Base-by-base conservation (phyloP, 1,284 basidiomycete species). In the Pyrrhoderma lamaoense region DNA sequence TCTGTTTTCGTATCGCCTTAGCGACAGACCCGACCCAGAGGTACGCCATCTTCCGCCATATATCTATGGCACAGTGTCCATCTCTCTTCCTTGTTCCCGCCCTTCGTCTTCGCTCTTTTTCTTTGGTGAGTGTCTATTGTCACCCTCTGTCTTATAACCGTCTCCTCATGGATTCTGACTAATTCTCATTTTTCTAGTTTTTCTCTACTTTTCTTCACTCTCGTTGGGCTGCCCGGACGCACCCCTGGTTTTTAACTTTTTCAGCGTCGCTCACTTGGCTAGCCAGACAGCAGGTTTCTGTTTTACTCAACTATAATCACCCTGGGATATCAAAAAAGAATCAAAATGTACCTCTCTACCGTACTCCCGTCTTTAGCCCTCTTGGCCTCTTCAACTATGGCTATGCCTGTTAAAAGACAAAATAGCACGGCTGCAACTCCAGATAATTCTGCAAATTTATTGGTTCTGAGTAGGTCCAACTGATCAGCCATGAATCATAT, bases 401-500 rank as follows among this genome's bases (percentile, higher is more conserved):
- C 50, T 36, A 23, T 72, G 36, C 80, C 82, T 36, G 54, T 76
- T 56, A 67, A 65, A 59, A 63, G 68, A 58, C 42, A 70, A 64
- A 58, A 67, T 50, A 70, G 68, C 51, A 55, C 60, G 3, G 57
- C 51, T 42, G 52, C 58, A 23, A 54, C 52, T 25, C 50, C 52
- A 14, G 50, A 53, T 21, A 59, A 54, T 39, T 31, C 68, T 27
- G 65, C 68, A n/a, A 76, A 82, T 60, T 59, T 80, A 42, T 59
- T 76, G 55, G 81, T 85, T 31, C 71, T 83, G 59, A 70, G 83
- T 85, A 64, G 60, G 81, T 77, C n/a, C n/a, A n/a, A n/a, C n/a
- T n/a, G n/a, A n/a, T n/a, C n/a, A n/a, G n/a, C n/a, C n/a, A 3
- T n/a, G 11, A 16, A 22, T 25, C 4, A 45, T 53, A 35, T 44